Percentiles rank a stretch among this genome's conserved stretches.
Evolutionary conservation across 768 basidiomycete species (phyloP).

Genomic region (Tulasnella sp.): DNA sequence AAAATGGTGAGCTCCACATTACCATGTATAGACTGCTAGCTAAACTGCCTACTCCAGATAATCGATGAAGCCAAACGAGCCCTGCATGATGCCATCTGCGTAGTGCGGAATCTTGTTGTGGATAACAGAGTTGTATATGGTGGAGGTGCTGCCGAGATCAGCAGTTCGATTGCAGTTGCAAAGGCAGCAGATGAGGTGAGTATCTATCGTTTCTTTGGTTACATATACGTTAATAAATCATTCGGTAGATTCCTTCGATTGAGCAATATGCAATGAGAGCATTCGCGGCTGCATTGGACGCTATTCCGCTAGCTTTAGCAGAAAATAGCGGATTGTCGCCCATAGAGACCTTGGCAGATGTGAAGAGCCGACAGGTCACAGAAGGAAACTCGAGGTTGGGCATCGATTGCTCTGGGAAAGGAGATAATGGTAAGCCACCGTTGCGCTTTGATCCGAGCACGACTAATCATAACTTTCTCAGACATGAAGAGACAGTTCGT

Average conservation of each 20-base stretch:
- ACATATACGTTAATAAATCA: neutral
- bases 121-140: conserved; percentile 98
- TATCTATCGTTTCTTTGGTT: neutral
- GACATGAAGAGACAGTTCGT: conserved; percentile 98
- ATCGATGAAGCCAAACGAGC: conserved; percentile 98
- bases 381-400: conserved; percentile 79
- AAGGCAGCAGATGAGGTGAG: conserved; percentile 87
- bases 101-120: conserved; percentile 85
- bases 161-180: conserved; percentile 81
- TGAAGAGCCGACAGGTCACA: conserved; percentile 81
- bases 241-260: conserved; percentile 71
- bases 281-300: conserved; percentile 89
- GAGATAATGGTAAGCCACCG: conserved; percentile 62
- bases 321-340: conserved; percentile 96
- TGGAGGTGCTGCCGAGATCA: conserved; percentile 96
- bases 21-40: neutral
- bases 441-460: neutral
- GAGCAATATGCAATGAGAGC: conserved; percentile 99
- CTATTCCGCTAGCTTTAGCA: conserved; percentile 89
- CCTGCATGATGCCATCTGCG: conserved; percentile 94
- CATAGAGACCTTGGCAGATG: conserved; percentile 91
- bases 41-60: conserved; percentile 42
- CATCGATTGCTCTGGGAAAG: conserved; percentile 80
- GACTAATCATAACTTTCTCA: conserved; percentile 25
- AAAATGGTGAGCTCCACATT: conserved; percentile 70